Base-by-base conservation (phyloP, 2,329 filamentous ascomycete genomes). In the Pseudogymnoascus destructans region DNA sequence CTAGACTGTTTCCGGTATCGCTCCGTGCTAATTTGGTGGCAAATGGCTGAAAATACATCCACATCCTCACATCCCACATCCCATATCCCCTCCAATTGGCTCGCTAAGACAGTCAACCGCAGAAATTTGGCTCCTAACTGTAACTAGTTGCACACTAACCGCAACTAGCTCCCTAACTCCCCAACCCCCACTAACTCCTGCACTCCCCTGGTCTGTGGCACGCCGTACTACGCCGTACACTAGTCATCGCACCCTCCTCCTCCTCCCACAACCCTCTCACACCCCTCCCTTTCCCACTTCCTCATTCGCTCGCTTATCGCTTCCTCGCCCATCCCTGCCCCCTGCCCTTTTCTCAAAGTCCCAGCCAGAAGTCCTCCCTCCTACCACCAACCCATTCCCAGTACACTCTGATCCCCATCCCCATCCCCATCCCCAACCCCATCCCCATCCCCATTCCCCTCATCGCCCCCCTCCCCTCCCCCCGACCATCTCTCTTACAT, bases 1-100 rank as follows among this genome's bases (percentile, higher is more conserved):
- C 42, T 49, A 49, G 23, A 27, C 42, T 49, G 13, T 49, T 49
- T 49, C 42, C 23, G 21, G 42, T 49, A 49, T 49, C 42, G 42
- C 42, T 27, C 23, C 21, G 42, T 49, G 42, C 42, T 49, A 49
- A 49, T 49, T 49, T 4, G 21, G 42, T 49, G 42, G 42, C 42
- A 49, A 49, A 49, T 49, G 42, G 21, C 23, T 49, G 21, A 10
- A 13, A 5, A 25, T 15, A 0, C 3, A 1, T 2, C 2, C n/a
- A n/a, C n/a, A n/a, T n/a, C n/a, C n/a, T n/a, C n/a, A n/a, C n/a
- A n/a, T n/a, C n/a, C n/a, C n/a, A n/a, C n/a, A n/a, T n/a, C n/a
- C n/a, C n/a, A n/a, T n/a, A n/a, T n/a, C n/a, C n/a, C 5, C 1
- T 42, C 3, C 7, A 13, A 49, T 49, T 49, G 42, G 42, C 42